Evolutionary conservation across 2,329 filamentous ascomycete species (phyloP).

Genomic region (Cucurbitaria berberidis): DNA sequence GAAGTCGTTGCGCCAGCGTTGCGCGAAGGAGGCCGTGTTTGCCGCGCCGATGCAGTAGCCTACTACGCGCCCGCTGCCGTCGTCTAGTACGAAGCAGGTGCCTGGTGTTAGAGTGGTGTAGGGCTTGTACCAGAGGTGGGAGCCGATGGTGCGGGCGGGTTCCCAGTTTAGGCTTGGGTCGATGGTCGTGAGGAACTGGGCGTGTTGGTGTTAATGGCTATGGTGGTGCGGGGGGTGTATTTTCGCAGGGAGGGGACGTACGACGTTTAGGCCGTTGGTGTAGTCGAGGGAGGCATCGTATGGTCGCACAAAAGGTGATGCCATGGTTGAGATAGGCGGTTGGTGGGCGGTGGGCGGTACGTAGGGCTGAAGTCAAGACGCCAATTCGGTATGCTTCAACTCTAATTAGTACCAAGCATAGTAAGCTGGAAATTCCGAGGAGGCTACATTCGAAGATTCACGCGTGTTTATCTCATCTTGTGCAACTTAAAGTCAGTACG

Average conservation of each 20-base stretch:
- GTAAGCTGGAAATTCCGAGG: no score
- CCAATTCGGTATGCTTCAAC: not conserved
- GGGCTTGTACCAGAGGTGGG: conserved; percentile 42
- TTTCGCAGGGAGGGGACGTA: conserved; percentile 7
- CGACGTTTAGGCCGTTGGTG: conserved; percentile 23
- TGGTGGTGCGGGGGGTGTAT: not conserved
- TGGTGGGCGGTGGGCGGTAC: no score
- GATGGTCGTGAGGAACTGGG: conserved; percentile 36
- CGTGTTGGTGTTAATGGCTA: not conserved
- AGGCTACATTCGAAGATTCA: no score
- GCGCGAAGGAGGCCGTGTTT: conserved; percentile 33
- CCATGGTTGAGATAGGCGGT: conserved; percentile 5
- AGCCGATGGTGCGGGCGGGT: conserved; percentile 38
- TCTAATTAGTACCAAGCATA: no score
- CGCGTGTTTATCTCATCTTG: no score
- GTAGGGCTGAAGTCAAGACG: not conserved
- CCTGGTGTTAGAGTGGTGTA: conserved; percentile 38
- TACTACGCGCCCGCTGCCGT: conserved; percentile 38
- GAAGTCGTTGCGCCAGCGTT: conserved; percentile 37
- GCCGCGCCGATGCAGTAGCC: conserved; percentile 49
- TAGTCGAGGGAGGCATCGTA: conserved; percentile 26
- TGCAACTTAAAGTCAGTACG: no score
- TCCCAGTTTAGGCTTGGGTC: conserved; percentile 29
- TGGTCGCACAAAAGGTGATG: conserved; percentile 17
- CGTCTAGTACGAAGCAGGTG: conserved; percentile 47